These are phyloP conservation scores for Melanomma pulvis-pyrius DNA, from an alignment of 495 filamentous ascomycete species.

Conservation along the genomic window DNA sequence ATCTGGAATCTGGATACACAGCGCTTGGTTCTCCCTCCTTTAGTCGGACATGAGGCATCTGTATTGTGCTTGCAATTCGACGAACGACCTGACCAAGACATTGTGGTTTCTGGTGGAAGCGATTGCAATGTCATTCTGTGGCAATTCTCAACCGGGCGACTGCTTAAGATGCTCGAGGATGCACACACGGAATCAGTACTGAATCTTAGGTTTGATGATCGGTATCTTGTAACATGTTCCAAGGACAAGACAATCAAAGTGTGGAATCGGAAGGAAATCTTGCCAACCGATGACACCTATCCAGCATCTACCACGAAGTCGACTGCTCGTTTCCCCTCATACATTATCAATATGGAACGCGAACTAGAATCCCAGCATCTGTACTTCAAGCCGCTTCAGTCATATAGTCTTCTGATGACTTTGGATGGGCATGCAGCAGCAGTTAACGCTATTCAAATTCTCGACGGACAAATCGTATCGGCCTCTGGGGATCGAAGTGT, in stretches of 20 bases:
- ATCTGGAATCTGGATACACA: constrained; percentile 88
- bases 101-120: constrained; percentile 92
- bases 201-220: constrained; percentile 91
- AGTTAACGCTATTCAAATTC: constrained; percentile 94
- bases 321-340: constrained; percentile 50
- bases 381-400: constrained; percentile 53
- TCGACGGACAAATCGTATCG: constrained; percentile 83
- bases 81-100: constrained; percentile 82
- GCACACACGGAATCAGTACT: constrained; percentile 90
- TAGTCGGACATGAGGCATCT: constrained; percentile 78
- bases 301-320: constrained; percentile 34
- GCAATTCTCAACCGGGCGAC: constrained; percentile 86
- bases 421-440: constrained; percentile 84
- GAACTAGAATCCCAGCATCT: constrained; percentile 45
- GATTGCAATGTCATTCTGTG: constrained; percentile 89
- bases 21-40: constrained; percentile 68
- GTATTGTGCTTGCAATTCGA: constrained; percentile 97
- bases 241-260: constrained; percentile 97
- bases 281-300: constrained; percentile 56
- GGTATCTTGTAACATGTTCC: constrained; percentile 91
- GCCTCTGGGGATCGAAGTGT: constrained; percentile 90
- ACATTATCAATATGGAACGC: constrained; percentile 54
- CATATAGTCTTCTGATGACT: constrained; percentile 76
- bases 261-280: constrained; percentile 78
- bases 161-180: constrained; percentile 67